Conservation (phyloP, 768 basidiomycete genomes). For the Clathrus columnatus region DNA sequence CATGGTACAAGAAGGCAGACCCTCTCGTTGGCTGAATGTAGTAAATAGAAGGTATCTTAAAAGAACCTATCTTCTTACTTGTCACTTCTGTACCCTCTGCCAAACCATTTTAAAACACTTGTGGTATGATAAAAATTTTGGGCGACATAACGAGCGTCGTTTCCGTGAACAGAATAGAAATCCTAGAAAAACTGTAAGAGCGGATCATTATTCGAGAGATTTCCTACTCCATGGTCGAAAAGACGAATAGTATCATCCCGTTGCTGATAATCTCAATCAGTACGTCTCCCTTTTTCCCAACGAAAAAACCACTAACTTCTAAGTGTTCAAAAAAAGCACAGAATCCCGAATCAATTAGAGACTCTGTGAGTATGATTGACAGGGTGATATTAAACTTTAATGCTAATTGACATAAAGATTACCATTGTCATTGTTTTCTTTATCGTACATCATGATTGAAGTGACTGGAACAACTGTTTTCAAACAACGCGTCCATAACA, state of each 20-base stretch:
- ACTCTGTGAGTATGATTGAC: background rate
- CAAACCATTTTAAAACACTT: slow-evolving; percentile 88
- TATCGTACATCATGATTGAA: slow-evolving; percentile 10
- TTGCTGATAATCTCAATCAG: background rate
- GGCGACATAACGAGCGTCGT: slow-evolving; percentile 84
- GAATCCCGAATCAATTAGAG: slow-evolving; percentile 4
- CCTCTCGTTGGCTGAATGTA: background rate
- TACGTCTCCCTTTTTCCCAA: background rate
- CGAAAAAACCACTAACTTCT: background rate
- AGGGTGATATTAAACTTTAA: background rate
- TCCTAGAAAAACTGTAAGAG: slow-evolving; percentile 25
- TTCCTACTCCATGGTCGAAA: slow-evolving; percentile 54
- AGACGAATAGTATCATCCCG: slow-evolving; percentile 71
- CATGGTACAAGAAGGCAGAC: slow-evolving; percentile 68
- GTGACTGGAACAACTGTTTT: too few relatives aligned
- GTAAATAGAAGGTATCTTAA: background rate
- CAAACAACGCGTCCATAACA: too few relatives aligned
- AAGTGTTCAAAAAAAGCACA: slow-evolving; percentile 7
- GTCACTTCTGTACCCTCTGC: slow-evolving; percentile 28
- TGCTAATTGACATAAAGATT: background rate
- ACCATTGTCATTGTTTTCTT: slow-evolving; percentile 4
- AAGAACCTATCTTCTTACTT: background rate
- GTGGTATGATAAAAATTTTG: slow-evolving; percentile 78
- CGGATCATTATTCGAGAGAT: background rate
- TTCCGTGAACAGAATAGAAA: slow-evolving; percentile 83